Evolutionary conservation across 805 yeast genomes (phyloP), one percentile per base, ranked within the genome.

Genomic region (Spathaspora girioi): DNA sequence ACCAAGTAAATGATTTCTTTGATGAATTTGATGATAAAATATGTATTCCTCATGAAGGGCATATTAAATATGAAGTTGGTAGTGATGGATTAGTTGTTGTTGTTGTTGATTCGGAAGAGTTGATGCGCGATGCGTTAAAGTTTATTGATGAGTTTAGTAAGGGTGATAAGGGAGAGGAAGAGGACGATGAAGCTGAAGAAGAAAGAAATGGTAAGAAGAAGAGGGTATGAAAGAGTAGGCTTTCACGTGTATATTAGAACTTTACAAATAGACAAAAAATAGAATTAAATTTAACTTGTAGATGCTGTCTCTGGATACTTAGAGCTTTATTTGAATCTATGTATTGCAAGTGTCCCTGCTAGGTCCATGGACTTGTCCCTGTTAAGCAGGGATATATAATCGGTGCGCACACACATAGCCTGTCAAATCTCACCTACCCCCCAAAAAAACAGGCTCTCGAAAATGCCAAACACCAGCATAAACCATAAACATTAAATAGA

Each of bases 71-170:
- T 57, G 85, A 81, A 54, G 84, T 80, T 1, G 84, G 85, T 3
- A 78, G 82, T 47, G 86, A 81, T 59, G 86, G 86, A 3, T 64
- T 81, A 50, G 81, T 81, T 50, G 80, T 81, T 50, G 72, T 81
- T 27, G 70, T 81, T n/a, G 83, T 79, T 32, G 80, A 77, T 53
- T 66, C 68, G 5, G 52, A 58, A 17, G 66, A 62, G 31, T 64
- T 81, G 56, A 70, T 68, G 53, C 63, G 63, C 17, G 60, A 59
- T 32, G 80, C 73, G 31, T 64, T 75, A 54, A 57, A 61, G 45
- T 80, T 77, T 61, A 70, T 81, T 27, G 81, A 77, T 52, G 68
- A 64, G 9, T 73, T 66, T 55, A n/a, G 18, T 8, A 35, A 14
- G 14, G 61, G 54, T 43, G 47, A 50, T 15, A 43, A 23, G 6